Conservation (phyloP, 1,284 basidiomycete species). For the Caloboletus firmus region DNA sequence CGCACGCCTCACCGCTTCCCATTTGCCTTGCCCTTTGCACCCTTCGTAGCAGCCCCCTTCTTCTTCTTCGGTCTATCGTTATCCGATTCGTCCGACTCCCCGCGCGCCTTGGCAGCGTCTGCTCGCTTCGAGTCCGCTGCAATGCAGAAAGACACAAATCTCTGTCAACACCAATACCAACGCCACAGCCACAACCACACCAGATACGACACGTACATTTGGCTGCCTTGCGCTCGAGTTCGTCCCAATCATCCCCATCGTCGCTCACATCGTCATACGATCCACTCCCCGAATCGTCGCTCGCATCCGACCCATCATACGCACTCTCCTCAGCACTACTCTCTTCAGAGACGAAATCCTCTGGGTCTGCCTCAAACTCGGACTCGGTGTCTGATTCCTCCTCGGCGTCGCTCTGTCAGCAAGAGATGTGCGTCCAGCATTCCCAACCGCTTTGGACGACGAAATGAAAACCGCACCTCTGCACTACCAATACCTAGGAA, state of each 20-base stretch:
- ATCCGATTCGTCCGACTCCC: conserved; percentile 66
- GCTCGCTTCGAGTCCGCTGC: conserved; percentile 68
- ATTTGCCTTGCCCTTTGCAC: conserved; percentile 43
- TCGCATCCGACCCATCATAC: conserved; percentile 62
- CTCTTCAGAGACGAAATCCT: conserved; percentile 51
- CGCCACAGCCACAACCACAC: not conserved
- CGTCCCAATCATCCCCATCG: conserved; percentile 94
- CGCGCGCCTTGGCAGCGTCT: conserved; percentile 46
- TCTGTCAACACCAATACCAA: conserved; percentile 2
- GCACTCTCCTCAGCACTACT: conserved; percentile 58
- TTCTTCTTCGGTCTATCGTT: conserved; percentile 72
- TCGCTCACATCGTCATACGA: conserved; percentile 75
- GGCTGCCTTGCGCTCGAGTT: conserved; percentile 87
- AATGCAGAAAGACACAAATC: not conserved
- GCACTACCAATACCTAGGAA: conserved; percentile 69
- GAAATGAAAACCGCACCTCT: conserved; percentile 46
- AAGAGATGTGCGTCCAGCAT: not conserved
- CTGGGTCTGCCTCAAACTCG: conserved; percentile 72
- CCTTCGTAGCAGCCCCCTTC: conserved; percentile 39
- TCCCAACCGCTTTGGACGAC: not conserved
- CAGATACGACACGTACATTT: conserved; percentile 51
- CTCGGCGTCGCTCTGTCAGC: conserved; percentile 61
- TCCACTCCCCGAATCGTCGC: conserved; percentile 63
- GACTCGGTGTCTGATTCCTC: conserved; percentile 75
- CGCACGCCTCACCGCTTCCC: conserved; percentile 35